Base-by-base conservation (phyloP, 2,329 filamentous ascomycete species). In the Paraconiothyrium sp. region DNA sequence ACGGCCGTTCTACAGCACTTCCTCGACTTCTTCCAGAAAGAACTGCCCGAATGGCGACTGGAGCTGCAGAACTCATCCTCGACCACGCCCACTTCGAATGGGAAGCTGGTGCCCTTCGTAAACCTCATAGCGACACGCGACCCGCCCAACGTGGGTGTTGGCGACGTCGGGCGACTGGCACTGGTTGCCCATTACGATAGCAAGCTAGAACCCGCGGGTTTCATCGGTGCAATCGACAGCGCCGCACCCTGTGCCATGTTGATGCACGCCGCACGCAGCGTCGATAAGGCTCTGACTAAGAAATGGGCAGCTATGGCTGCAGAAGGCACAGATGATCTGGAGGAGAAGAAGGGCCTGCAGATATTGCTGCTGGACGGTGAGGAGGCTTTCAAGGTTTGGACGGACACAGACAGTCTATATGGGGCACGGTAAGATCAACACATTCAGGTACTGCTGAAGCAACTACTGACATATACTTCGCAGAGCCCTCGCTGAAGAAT, bases 151-250 rank as follows among this genome's bases (percentile, higher is more conserved):
- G 83, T 88, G 1, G 78, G 83, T 2, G 77, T 82, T 0, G 94
- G 94, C 1, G 90, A 97, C 67, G 92, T 97, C 3, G 89, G 89
- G 34, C 85, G 94, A 54, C 81, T 99, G 76, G 94, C 93, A 6
- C 84, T 99, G 62, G 95, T 94, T 14, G 95, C 95, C 27, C 95
- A 99, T 78, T 98, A 97, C 78, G 95, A 99, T 75, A 95, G 90
- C 77, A 91, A 97, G 79, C 84, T 91, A 64, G 84, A 84, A 34
- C 95, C 94, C 0, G 82, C 89, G 61, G 94, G 93, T 0, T 99
- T 99, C 78, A 92, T 99, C 64, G 95, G 95, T 0, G 95, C 94
- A 0, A 95, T 88, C 13, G 95, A 99, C 75, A 97, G 93, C 71
- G 95, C 95, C 0, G 95, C 92, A 20, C 94, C 95, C 16, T 98